Conservation (phyloP, 129 eudicot genomes). For the Gnaphalium uliginosum region DNA sequence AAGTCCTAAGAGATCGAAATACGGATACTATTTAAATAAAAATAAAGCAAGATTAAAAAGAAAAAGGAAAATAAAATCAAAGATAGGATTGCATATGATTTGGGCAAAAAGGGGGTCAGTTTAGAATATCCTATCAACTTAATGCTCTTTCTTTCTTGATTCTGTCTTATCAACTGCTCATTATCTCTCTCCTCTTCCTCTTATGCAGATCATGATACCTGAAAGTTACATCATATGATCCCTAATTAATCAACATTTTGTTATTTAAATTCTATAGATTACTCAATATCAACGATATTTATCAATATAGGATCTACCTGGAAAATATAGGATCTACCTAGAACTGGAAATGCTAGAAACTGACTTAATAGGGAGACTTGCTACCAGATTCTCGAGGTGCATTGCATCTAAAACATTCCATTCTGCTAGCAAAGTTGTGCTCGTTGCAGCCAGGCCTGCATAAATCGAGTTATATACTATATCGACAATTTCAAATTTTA, state of each 20-base stretch:
- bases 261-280: not conserved
- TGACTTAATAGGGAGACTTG: constrained; percentile 53
- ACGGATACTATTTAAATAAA: constrained; percentile 31
- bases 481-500: too few species aligned
- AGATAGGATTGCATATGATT: constrained; percentile 40
- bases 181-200: constrained; percentile 44
- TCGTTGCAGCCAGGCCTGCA: constrained; percentile 89
- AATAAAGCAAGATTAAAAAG: constrained; percentile 19
- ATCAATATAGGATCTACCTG: constrained; percentile 17
- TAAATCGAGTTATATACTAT: constrained; percentile 9
- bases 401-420: constrained; percentile 95
- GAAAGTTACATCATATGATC: constrained; percentile 34
- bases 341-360: constrained; percentile 46
- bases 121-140: constrained; percentile 42
- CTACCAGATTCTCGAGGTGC: constrained; percentile 84
- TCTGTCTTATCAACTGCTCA: constrained; percentile 48
- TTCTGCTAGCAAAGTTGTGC: constrained; percentile 96
- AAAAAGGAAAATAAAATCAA: constrained; percentile 28
- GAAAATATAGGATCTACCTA: too few species aligned
- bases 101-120: constrained; percentile 45
- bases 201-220: constrained; percentile 38
- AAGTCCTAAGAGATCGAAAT: constrained; percentile 30
- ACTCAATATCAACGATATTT: not conserved
- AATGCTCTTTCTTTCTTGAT: constrained; percentile 44
- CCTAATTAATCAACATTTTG: not conserved